Conservation (phyloP, 768 basidiomycete species). For the Tylopilus plumbeoviolaceoides region DNA sequence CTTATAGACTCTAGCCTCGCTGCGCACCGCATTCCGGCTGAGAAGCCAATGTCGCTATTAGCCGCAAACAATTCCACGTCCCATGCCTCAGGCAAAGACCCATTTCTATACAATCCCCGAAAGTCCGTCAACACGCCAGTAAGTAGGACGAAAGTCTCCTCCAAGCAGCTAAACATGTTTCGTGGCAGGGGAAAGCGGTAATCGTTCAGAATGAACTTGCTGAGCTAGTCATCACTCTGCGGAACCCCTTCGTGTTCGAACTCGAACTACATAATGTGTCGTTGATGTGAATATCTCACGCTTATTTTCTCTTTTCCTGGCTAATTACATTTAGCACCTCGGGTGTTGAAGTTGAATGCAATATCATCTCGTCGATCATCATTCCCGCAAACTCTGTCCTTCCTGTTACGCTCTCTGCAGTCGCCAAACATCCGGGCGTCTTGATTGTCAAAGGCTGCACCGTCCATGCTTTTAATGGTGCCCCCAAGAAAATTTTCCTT, state of each 20-base stretch:
- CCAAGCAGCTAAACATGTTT: constrained; percentile 1
- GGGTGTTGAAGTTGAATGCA: constrained; percentile 70
- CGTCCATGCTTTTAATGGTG: constrained; percentile 72
- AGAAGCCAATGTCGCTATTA: constrained; percentile 63
- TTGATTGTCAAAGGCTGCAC: constrained; percentile 75
- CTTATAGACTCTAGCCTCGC: constrained; percentile 51
- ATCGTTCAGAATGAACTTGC: constrained; percentile 80
- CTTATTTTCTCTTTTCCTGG: not conserved
- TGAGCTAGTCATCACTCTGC: constrained; percentile 80
- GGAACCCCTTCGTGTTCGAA: constrained; percentile 91
- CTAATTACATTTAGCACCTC: constrained; percentile 57
- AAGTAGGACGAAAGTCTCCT: constrained; percentile 12
- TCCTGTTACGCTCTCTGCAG: constrained; percentile 65
- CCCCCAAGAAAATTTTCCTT: constrained; percentile 65
- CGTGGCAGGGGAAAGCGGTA: constrained; percentile 48
- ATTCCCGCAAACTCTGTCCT: constrained; percentile 77
- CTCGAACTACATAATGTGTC: constrained; percentile 80
- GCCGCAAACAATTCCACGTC: constrained; percentile 37
- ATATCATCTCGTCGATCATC: constrained; percentile 50
- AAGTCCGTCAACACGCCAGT: constrained; percentile 58
- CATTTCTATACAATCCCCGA: constrained; percentile 92
- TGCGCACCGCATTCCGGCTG: constrained; percentile 62
- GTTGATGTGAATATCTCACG: constrained; percentile 55
- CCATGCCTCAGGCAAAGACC: constrained; percentile 56
- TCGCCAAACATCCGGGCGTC: constrained; percentile 58